Percentiles rank a stretch among this genome's conserved stretches.
These are phyloP conservation scores for Ceratobasidium sp. DNA, from an alignment of 1,284 basidiomycete species.

Conservation along the genomic window DNA sequence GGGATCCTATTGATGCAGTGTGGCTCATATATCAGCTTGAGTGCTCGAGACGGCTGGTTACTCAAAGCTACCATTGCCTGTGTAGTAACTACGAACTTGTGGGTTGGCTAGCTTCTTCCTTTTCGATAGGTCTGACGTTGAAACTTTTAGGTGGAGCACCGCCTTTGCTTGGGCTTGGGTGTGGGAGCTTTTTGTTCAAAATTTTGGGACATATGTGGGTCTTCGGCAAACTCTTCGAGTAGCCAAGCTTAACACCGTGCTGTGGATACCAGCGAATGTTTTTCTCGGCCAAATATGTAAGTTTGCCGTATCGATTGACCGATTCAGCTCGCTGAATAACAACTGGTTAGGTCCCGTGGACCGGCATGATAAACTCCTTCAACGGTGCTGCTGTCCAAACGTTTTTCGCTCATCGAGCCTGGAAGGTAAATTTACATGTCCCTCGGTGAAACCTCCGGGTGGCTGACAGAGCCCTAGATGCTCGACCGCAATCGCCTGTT, in stretches of 20 bases:
- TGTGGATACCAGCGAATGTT: neutral
- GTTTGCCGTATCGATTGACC: neutral
- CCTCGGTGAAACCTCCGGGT: too few species aligned
- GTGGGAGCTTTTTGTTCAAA: slow-evolving; percentile 22
- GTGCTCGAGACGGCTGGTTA: too few species aligned
- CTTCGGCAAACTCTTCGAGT: neutral
- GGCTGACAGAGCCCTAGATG: neutral
- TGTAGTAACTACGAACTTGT: slow-evolving; percentile 17
- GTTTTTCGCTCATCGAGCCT: slow-evolving; percentile 5
- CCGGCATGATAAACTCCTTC: neutral
- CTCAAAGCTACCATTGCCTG: too few species aligned
- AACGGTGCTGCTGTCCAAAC: too few species aligned
- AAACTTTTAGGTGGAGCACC: slow-evolving; percentile 2
- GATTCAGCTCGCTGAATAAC: neutral
- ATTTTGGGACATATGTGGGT: slow-evolving; percentile 32
- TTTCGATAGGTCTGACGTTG: neutral
- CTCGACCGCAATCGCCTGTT: slow-evolving; percentile 4
- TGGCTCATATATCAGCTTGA: slow-evolving; percentile 18
- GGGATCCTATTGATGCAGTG: slow-evolving; percentile 10
- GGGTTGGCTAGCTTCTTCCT: neutral
- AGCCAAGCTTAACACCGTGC: too few species aligned
- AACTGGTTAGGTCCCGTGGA: slow-evolving; percentile 1
- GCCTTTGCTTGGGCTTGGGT: slow-evolving; percentile 20
- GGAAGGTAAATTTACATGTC: too few species aligned
- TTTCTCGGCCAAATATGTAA: slow-evolving; percentile 19